Percentiles rank a stretch among this genome's conserved stretches.
phyloP scores from a whole-genome alignment of 208 protist genomes.

The Trypanosoma mega region DNA sequence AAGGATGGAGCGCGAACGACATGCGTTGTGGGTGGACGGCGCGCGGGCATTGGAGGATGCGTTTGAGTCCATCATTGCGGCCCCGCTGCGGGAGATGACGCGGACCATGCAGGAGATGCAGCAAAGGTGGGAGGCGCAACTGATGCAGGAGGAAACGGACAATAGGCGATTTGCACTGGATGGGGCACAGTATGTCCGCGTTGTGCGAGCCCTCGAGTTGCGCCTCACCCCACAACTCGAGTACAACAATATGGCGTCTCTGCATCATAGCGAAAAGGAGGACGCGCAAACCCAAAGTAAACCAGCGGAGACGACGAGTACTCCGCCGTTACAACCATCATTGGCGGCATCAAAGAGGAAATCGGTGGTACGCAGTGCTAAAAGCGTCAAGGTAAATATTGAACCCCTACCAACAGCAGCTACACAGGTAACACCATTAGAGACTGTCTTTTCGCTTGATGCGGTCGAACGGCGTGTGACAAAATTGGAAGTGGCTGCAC shows the following conservation, averaged over 20 bases:
- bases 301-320: not conserved
- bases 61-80: conserved; percentile 29
- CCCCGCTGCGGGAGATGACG: conserved; percentile 29
- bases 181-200: conserved; percentile 38
- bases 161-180: conserved; percentile 52
- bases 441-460: conserved; percentile 45
- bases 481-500: conserved; percentile 30
- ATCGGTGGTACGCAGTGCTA: too few species aligned
- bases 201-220: conserved; percentile 54
- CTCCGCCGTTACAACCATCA: conserved; percentile 1
- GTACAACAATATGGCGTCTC: conserved; percentile 24
- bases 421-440: conserved; percentile 27
- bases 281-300: too few species aligned
- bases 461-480: conserved; percentile 61
- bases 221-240: conserved; percentile 44
- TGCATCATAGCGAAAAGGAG: not conserved
- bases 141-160: conserved; percentile 23
- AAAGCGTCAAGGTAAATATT: not conserved
- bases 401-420: conserved; percentile 8
- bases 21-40: conserved; percentile 33
- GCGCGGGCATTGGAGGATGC: conserved; percentile 23
- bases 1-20: conserved; percentile 28
- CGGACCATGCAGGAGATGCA: conserved; percentile 12
- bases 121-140: conserved; percentile 25
- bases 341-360: not conserved